phyloP scores from a whole-genome alignment of 106 monocot genomes.

The Acorus calamus region DNA sequence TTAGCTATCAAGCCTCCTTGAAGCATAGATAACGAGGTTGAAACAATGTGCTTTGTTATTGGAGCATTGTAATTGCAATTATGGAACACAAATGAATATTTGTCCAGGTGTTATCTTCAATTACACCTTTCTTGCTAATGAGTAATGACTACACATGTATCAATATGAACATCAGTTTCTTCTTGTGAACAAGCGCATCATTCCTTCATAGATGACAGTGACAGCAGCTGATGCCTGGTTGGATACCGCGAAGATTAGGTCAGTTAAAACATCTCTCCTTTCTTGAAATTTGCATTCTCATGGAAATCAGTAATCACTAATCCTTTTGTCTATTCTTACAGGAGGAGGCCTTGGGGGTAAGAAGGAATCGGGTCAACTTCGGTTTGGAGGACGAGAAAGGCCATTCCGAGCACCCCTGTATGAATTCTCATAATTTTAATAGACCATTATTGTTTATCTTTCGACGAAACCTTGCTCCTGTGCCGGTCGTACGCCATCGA shows the following conservation, averaged over 20 bases:
- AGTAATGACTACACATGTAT: no score
- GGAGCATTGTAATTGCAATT: no score
- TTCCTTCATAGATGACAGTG: conserved; percentile 65
- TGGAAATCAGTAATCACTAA: no score
- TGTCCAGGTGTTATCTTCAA: no score
- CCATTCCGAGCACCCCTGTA: conserved; percentile 97
- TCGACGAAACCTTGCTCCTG: conserved; percentile 41
- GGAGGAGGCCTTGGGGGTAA: conserved; percentile 92
- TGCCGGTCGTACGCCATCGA: conserved; percentile 75
- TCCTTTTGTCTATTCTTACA: conserved; percentile 6
- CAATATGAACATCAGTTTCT: background rate
- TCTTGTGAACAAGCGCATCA: conserved; percentile 60
- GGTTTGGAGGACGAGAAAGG: conserved; percentile 95
- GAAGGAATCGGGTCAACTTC: conserved; percentile 97
- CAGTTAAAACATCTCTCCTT: conserved; percentile 1
- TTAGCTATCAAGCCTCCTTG: no score
- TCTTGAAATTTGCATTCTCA: background rate
- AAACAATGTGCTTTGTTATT: no score
- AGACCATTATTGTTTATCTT: background rate
- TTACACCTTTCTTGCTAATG: no score
- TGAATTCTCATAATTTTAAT: background rate
- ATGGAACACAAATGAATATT: no score
- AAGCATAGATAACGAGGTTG: no score
- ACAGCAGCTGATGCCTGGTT: conserved; percentile 90
- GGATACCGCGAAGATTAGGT: conserved; percentile 95